Conservation (phyloP, 305 asterid species). For the Fraxinus ornus region DNA sequence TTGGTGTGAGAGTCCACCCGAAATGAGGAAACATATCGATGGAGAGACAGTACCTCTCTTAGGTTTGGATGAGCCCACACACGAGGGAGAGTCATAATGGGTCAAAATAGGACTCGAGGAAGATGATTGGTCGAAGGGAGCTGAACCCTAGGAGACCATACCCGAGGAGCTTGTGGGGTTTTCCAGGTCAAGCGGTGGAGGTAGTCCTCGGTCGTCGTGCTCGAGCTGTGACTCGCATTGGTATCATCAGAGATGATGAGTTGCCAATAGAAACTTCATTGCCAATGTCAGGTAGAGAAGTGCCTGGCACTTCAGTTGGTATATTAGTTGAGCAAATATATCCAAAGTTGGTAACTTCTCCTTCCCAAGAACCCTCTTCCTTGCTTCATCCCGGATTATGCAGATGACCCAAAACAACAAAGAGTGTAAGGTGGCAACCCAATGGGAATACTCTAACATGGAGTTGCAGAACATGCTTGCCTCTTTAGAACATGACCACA, state of each 20-base stretch:
- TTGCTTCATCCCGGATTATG: neutral
- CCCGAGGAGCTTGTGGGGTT: too few relatives aligned
- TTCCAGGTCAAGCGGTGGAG: too few relatives aligned
- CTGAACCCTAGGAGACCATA: too few relatives aligned
- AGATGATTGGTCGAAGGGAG: too few relatives aligned
- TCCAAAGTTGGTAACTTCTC: conserved; percentile 39
- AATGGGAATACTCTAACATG: conserved; percentile 33
- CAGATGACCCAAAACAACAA: conserved; percentile 10
- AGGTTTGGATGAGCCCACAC: too few relatives aligned
- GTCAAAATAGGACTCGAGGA: too few relatives aligned
- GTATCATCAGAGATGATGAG: conserved; percentile 33
- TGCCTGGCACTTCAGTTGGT: neutral
- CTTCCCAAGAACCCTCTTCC: neutral
- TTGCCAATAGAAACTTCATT: conserved; percentile 45
- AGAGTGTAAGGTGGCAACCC: conserved; percentile 46
- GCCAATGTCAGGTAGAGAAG: conserved; percentile 29
- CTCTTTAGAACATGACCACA: conserved; percentile 31
- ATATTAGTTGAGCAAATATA: conserved; percentile 33
- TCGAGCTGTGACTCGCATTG: too few relatives aligned
- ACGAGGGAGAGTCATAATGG: too few relatives aligned
- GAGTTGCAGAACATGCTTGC: conserved; percentile 27
- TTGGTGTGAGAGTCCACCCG: too few relatives aligned
- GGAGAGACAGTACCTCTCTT: too few relatives aligned
- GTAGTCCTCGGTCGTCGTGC: too few relatives aligned
- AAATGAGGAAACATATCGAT: too few relatives aligned